Base-by-base conservation (phyloP, 1,284 basidiomycete genomes). In the Bondarzewia mesenterica region DNA sequence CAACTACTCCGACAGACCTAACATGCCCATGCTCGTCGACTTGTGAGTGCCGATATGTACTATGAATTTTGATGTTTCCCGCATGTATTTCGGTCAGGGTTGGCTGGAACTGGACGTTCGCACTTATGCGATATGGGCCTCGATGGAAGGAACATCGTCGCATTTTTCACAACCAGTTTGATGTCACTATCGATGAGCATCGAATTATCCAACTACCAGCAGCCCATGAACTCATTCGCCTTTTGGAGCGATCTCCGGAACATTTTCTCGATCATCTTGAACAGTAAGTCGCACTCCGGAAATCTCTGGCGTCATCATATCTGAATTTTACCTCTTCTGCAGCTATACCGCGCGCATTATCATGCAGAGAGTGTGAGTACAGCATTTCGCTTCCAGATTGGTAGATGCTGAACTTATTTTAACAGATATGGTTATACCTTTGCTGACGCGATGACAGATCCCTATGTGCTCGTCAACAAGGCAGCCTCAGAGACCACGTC, bases 1-100 rank as follows among this genome's bases (percentile, higher is more conserved):
- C 1, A 65, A 64, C 4, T 72, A 72, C 58, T 75, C 67, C 3
- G 62, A 62, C 43, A 62, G 71, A 22, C 51, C 54, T 4, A 47
- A 54, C 4, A 44, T 58, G 50, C 52, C 58, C 4, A 57, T 62
- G 60, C 32, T 60, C 20, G 36, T 51, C n/a, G 56, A 52, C 21
- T 20, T 44, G 43, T 44, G 21, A 12, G 43, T 32, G 29, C 10
- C 29, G 5, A 32, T 6, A 1, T 40, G 14, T 40, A 35, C n/a
- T 15, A 12, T 5, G 15, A 5, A 4, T 40, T 22, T 8, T 40
- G 16, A n/a, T 32, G n/a, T 10, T 32, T 3, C 5, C n/a, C 10
- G n/a, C 3, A n/a, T n/a, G n/a, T 16, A 18, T 40, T n/a, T 7
- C 6, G 38, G 16, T 4, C 37, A 53, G 56, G 43, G 51, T 56